Conservation (phyloP, 768 basidiomycete genomes). For the Royoungia palumana region DNA sequence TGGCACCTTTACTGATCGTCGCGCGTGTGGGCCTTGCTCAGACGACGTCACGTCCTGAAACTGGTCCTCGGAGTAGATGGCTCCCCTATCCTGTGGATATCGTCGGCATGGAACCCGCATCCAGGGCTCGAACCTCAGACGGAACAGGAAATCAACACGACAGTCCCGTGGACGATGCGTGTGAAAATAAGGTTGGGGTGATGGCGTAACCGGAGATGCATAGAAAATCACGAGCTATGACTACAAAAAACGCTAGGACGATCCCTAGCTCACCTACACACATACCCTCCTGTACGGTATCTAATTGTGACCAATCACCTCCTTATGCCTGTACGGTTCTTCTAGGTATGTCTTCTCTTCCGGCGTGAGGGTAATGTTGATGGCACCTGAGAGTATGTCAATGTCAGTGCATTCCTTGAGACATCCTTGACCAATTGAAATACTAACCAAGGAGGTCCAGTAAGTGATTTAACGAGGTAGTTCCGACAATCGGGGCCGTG, state of each 20-base stretch:
- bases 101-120: neutral
- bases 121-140: neutral
- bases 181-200: neutral
- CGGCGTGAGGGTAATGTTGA: slow-evolving; percentile 41
- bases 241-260: too few relatives aligned
- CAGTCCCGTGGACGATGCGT: too few relatives aligned
- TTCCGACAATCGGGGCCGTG: slow-evolving; percentile 44
- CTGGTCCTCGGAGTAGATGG: neutral
- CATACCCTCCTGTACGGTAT: too few relatives aligned
- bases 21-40: slow-evolving; percentile 15
- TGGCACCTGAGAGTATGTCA: slow-evolving; percentile 5
- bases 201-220: neutral
- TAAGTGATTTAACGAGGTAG: slow-evolving; percentile 38
- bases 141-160: neutral
- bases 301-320: slow-evolving; percentile 36
- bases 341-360: slow-evolving; percentile 49
- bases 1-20: slow-evolving; percentile 18
- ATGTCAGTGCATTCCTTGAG: neutral
- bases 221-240: too few relatives aligned
- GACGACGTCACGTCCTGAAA: neutral
- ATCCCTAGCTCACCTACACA: too few relatives aligned
- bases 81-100: slow-evolving; percentile 2
- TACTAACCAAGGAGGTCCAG: slow-evolving; percentile 37
- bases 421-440: slow-evolving; percentile 8
- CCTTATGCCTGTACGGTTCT: slow-evolving; percentile 41